Conservation (phyloP, 352 stramenopile species). For the Phytopythium vexans region DNA sequence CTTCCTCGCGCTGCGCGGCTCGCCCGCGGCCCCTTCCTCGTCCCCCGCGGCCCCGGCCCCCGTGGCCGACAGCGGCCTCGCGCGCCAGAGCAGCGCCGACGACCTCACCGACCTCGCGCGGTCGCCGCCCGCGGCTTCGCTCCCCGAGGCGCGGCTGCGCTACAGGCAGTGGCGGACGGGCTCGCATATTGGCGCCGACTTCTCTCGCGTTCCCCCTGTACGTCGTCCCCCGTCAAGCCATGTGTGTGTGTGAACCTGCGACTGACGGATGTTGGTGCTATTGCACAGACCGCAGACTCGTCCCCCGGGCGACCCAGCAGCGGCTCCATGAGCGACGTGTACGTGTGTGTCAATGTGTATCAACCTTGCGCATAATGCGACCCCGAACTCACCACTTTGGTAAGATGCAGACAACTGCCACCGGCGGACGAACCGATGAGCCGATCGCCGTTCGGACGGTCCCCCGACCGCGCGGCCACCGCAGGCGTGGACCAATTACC, state of each 20-base stretch:
- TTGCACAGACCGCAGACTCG: neutral
- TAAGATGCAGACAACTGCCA: conserved; percentile 20
- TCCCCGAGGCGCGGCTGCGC: conserved; percentile 64
- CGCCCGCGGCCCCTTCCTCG: conserved; percentile 8
- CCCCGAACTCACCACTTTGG: neutral
- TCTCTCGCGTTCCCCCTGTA: conserved; percentile 10
- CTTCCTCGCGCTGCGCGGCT: conserved; percentile 2
- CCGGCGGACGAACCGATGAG: conserved; percentile 35
- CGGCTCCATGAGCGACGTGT: conserved; percentile 57
- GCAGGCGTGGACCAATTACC: conserved; percentile 47
- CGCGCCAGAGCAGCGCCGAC: conserved; percentile 61
- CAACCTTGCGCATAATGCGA: neutral
- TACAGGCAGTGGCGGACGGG: conserved; percentile 80
- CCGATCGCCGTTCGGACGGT: conserved; percentile 54
- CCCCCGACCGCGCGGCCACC: conserved; percentile 23
- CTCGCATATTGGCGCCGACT: conserved; percentile 39
- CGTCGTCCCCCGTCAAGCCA: no score
- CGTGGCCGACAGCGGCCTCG: conserved; percentile 6
- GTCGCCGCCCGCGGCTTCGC: conserved; percentile 45
- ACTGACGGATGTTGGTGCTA: neutral
- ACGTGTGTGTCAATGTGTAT: no score
- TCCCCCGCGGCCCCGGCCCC: conserved; percentile 4
- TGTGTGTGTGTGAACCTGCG: no score
- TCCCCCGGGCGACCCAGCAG: neutral
- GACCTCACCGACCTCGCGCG: conserved; percentile 41